phyloP scores from a whole-genome alignment of 116 monocot species.

The Phalaenopsis hybrid region DNA sequence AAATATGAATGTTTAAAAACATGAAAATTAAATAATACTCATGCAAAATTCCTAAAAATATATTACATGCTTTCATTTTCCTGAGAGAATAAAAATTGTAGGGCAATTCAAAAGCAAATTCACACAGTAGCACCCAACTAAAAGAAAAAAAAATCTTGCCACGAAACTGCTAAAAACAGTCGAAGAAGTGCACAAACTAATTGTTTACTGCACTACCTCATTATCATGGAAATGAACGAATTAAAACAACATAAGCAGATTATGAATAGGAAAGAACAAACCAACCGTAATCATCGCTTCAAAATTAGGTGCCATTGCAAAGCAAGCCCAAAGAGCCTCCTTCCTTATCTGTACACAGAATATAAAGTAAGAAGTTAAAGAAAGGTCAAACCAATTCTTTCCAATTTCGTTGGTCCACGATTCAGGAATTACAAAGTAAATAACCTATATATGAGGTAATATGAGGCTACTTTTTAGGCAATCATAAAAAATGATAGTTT shows the following conservation, averaged over 20 bases:
- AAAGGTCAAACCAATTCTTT: not conserved
- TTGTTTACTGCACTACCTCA: not conserved
- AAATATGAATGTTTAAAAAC: too few relatives aligned
- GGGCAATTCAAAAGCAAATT: not conserved
- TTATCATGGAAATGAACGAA: slow-evolving; percentile 6
- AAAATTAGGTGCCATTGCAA: slow-evolving; percentile 76
- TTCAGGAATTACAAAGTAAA: not conserved
- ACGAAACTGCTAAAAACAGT: not conserved
- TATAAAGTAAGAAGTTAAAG: not conserved
- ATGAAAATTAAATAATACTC: too few relatives aligned
- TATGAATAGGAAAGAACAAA: slow-evolving; percentile 11
- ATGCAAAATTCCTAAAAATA: too few relatives aligned
- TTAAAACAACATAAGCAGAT: not conserved
- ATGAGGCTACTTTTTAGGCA: not conserved
- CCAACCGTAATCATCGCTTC: slow-evolving; percentile 90
- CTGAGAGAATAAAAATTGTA: not conserved
- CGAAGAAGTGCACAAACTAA: not conserved
- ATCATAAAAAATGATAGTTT: not conserved
- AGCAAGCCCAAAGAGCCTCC: slow-evolving; percentile 93
- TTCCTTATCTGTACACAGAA: slow-evolving; percentile 59
- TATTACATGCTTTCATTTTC: not conserved
- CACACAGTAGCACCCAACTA: not conserved
- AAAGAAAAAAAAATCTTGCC: not conserved
- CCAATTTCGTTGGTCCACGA: not conserved
- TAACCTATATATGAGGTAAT: not conserved